Evolutionary conservation across 257 asterid species (phyloP).

Genomic region (Solanum tarijense): DNA sequence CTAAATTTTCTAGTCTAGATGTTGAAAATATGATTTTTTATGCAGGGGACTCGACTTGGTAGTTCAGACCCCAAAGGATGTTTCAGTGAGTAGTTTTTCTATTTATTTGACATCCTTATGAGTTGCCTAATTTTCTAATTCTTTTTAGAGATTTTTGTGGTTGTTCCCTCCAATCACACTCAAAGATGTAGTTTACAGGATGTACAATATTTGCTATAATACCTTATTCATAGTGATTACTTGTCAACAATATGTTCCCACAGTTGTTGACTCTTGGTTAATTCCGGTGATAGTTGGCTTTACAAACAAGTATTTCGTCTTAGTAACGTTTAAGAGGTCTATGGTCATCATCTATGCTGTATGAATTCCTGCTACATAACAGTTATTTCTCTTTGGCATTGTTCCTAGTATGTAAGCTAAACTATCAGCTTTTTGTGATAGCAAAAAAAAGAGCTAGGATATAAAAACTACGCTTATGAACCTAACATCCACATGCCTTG

Average conservation of each 20-base stretch:
- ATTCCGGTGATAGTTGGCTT: not conserved
- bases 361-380: not conserved
- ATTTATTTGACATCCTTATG: slow-evolving; percentile 3
- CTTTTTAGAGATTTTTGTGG: not conserved
- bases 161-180: not conserved
- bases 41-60: slow-evolving; percentile 99
- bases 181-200: not conserved
- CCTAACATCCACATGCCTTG: not conserved
- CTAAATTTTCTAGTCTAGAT: not conserved
- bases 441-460: not conserved
- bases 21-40: not conserved
- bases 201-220: not conserved
- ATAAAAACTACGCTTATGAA: not conserved
- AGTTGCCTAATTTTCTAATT: not conserved
- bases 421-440: not conserved
- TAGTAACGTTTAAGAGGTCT: not conserved
- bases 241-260: not conserved
- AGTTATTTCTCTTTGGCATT: not conserved
- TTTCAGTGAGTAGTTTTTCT: slow-evolving; percentile 63
- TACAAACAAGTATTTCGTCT: not conserved
- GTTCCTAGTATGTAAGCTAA: not conserved
- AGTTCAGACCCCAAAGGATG: slow-evolving; percentile 99
- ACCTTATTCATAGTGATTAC: not conserved
- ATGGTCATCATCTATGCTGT: not conserved
- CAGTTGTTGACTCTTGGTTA: not conserved